Conservation (phyloP, 2,329 filamentous ascomycete genomes). For the Claviceps monticola region DNA sequence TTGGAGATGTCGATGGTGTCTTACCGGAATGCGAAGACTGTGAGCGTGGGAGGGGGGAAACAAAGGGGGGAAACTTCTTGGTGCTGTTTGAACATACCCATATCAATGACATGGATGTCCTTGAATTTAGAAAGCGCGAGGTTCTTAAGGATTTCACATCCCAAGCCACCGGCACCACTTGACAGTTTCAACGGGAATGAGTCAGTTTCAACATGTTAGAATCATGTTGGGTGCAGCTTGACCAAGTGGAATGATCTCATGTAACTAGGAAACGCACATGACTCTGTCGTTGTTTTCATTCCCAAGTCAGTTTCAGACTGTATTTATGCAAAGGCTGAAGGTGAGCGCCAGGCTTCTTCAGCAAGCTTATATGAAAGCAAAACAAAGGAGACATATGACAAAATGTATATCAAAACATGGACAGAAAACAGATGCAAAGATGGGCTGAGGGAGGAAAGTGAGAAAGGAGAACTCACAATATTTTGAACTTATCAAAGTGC, state of each 20-base stretch:
- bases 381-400: too few species aligned
- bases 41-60: not conserved
- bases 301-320: not conserved
- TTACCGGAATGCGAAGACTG: conserved; percentile 17
- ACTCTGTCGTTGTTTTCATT: conserved; percentile 25
- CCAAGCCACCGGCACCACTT: conserved; percentile 84
- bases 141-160: conserved; percentile 94
- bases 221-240: too few species aligned
- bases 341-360: not conserved
- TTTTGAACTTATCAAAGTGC: conserved; percentile 54
- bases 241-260: too few species aligned
- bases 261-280: conserved; percentile 26
- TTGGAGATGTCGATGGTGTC: conserved; percentile 99
- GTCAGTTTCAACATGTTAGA: not conserved
- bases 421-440: too few species aligned
- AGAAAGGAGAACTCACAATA: conserved; percentile 43
- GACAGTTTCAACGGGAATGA: not conserved
- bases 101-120: conserved; percentile 96
- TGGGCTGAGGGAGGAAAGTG: not conserved
- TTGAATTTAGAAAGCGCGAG: conserved; percentile 90
- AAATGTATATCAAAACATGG: not conserved
- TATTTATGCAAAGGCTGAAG: too few species aligned
- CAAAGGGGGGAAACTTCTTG: not conserved
- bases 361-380: not conserved
- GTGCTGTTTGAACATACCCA: conserved; percentile 48